phyloP scores from a whole-genome alignment of 495 filamentous ascomycete species.

The Hypoxylon subgilvum region DNA sequence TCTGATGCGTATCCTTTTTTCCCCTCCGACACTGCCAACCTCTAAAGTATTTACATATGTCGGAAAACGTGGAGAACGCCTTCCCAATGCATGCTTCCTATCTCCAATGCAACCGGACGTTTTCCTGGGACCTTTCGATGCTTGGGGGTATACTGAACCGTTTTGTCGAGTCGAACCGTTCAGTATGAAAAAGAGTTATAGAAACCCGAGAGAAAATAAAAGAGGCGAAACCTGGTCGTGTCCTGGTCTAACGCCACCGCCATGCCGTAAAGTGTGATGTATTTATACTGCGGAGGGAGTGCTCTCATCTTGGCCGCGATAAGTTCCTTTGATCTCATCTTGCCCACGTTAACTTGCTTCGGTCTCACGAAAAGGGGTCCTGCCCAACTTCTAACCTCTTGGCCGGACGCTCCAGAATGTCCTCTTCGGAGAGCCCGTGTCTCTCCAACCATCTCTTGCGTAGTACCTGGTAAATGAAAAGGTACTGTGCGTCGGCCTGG shows the following conservation, averaged over 20 bases:
- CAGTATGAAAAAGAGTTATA: too few species aligned
- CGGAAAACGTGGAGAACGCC: slow-evolving; percentile 9
- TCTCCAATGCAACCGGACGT: slow-evolving; percentile 17
- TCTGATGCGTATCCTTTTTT: not conserved
- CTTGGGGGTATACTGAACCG: slow-evolving; percentile 12
- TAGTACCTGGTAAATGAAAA: slow-evolving; percentile 89
- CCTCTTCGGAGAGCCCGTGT: slow-evolving; percentile 45
- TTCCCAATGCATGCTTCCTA: slow-evolving; percentile 14
- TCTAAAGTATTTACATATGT: not conserved
- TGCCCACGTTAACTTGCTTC: slow-evolving; percentile 19
- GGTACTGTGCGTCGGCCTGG: slow-evolving; percentile 82
- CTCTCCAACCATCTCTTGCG: slow-evolving; percentile 71
- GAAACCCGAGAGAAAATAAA: too few species aligned
- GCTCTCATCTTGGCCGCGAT: slow-evolving; percentile 20
- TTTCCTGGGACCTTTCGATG: slow-evolving; percentile 14
- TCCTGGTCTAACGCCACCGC: slow-evolving; percentile 9
- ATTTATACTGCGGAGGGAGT: not conserved
- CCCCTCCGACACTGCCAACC: not conserved
- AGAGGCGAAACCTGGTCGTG: slow-evolving; percentile 1
- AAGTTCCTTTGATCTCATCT: slow-evolving; percentile 21
- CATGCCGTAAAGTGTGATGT: not conserved
- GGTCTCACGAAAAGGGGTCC: slow-evolving; percentile 42
- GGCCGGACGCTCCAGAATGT: slow-evolving; percentile 47
- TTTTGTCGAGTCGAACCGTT: not conserved
- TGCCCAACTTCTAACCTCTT: slow-evolving; percentile 55